Percentiles rank a stretch among this genome's conserved stretches.
Evolutionary conservation across 371 early-diverging fungal species (phyloP).

Genomic region (Mortierella sp.): DNA sequence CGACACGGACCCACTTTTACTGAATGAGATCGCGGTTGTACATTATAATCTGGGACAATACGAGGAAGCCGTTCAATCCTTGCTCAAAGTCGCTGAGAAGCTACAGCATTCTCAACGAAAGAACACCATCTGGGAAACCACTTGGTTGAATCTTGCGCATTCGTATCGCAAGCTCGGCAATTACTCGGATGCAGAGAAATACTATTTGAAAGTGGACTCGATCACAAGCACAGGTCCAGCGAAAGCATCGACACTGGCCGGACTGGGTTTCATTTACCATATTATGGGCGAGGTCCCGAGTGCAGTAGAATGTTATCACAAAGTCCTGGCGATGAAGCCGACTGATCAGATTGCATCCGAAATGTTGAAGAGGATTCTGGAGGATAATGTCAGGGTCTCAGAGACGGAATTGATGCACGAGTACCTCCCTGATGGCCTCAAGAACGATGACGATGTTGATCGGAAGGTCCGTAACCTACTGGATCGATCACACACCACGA

Average conservation of each 20-base stretch:
- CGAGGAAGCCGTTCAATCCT: constrained; percentile 59
- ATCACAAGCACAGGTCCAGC: constrained; percentile 51
- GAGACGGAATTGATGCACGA: constrained; percentile 43
- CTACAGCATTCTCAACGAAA: constrained; percentile 58
- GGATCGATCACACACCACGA: background rate
- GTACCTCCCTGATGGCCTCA: constrained; percentile 21
- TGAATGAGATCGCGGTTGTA: constrained; percentile 77
- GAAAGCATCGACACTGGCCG: constrained; percentile 27
- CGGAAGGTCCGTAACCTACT: background rate
- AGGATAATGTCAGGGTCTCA: constrained; percentile 24
- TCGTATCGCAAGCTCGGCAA: constrained; percentile 68
- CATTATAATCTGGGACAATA: constrained; percentile 67
- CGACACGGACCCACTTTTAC: constrained; percentile 67
- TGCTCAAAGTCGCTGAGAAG: constrained; percentile 63
- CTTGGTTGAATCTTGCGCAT: constrained; percentile 79
- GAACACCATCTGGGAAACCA: constrained; percentile 64
- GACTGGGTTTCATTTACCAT: constrained; percentile 67
- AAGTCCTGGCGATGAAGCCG: constrained; percentile 53
- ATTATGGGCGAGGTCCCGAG: constrained; percentile 56
- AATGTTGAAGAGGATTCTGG: constrained; percentile 36
- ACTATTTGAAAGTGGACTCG: constrained; percentile 61
- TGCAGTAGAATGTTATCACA: constrained; percentile 67
- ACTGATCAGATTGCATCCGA: constrained; percentile 36
- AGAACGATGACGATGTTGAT: constrained; percentile 21
- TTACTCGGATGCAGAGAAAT: constrained; percentile 59